Base-by-base conservation (phyloP, 352 stramenopile species). In the Phytopythium vexans region DNA sequence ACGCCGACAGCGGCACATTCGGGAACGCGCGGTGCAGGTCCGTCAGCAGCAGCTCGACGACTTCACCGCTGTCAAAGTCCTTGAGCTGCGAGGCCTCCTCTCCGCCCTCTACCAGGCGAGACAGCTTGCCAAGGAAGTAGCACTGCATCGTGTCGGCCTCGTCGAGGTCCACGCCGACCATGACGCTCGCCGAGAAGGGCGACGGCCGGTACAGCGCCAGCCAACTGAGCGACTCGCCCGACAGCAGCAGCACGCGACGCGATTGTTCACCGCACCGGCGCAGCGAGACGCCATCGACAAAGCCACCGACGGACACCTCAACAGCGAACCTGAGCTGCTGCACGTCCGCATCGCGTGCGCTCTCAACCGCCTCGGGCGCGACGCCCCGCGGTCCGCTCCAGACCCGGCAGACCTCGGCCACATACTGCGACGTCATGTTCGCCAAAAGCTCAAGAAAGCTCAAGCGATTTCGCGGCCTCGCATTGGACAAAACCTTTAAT, bases 141-240 rank as follows among this genome's bases (percentile, higher is more conserved):
- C 77, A 80, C 53, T 86, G 75, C 47, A 88, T 75, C 1, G 41
- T 49, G 1, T 40, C 52, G 32, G 62, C 34, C 12, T 56, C 60
- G 16, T 62, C 49, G 4, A 78, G 49, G 39, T 88, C 73, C 41
- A 91, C 33, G 6, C 80, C 56, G 27, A 86, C 49, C 41, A 89
- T 33, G 38, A 88, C 66, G 52, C 47, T 76, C 32, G 62, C 66
- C 3, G 68, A 70, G 39, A 91, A 80, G 9, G 77, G 76, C 11
- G 81, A 87, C 33, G 76, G 64, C 40, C 80, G 74, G 62, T 89
- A 89, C 6, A 86, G 42, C 1, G 71, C 68, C 3, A 85, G 74
- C 52, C 52, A 68, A 0, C 45, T 68, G 7, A 74, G 49, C 34
- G 49, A n/a, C 52, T 67, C 50, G 35, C 41, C 39, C 32, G 75